These are phyloP conservation scores for Lentinula guzmanii DNA, from an alignment of 768 basidiomycete species.

Conservation along the genomic window DNA sequence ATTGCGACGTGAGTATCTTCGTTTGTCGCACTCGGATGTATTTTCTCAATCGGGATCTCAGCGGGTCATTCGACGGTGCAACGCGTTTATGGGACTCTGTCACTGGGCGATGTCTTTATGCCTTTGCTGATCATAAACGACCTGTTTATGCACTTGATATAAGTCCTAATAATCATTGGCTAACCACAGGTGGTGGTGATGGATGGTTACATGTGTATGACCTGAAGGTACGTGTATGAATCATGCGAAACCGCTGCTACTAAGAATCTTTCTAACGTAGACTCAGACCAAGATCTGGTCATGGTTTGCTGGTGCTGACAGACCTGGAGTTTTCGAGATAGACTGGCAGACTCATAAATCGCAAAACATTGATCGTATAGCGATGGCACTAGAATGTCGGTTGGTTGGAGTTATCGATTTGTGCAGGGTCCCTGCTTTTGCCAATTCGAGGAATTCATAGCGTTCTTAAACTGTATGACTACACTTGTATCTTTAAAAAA, in stretches of 20 bases:
- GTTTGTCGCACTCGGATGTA: background rate
- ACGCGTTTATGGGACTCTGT: conserved; percentile 79
- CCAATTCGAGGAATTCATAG: background rate
- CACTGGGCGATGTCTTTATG: conserved; percentile 67
- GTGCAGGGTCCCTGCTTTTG: conserved; percentile 28
- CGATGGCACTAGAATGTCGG: conserved; percentile 62
- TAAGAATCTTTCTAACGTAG: conserved; percentile 18
- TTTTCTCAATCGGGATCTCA: conserved; percentile 19
- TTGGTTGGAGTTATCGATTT: conserved; percentile 66
- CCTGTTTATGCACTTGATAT: conserved; percentile 72
- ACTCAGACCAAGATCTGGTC: conserved; percentile 51
- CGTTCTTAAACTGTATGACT: background rate
- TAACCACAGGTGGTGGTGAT: conserved; percentile 79
- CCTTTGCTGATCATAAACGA: conserved; percentile 65
- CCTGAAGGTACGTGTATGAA: conserved; percentile 41
- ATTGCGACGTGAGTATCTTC: conserved; percentile 58
- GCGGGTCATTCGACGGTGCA: conserved; percentile 77
- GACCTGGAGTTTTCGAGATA: conserved; percentile 69
- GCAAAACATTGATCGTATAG: conserved; percentile 51
- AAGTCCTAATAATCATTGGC: conserved; percentile 64
- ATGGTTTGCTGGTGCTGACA: conserved; percentile 54
- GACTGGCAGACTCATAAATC: conserved; percentile 58
- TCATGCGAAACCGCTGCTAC: background rate
- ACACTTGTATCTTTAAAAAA: background rate
- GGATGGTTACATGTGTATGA: conserved; percentile 71